Conservation (phyloP, 1,284 basidiomycete species). For the Boletus mariae region DNA sequence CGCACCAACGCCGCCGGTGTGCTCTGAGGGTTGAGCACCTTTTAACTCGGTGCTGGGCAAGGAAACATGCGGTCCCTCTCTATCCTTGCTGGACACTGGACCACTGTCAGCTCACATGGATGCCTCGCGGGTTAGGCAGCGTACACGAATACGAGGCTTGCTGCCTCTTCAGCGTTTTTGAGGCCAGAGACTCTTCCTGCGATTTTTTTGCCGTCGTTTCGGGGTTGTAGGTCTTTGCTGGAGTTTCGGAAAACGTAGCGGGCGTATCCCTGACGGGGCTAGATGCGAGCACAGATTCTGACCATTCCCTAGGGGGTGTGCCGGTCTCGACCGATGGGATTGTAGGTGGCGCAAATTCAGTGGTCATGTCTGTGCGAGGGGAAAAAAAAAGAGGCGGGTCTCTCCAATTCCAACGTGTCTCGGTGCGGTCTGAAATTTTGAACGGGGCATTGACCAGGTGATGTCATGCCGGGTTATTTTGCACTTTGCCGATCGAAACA, state of each 20-base stretch:
- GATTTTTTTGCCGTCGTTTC: neutral
- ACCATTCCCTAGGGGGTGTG: slow-evolving; percentile 20
- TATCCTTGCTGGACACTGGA: slow-evolving; percentile 4
- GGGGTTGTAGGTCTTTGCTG: neutral
- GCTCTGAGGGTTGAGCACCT: slow-evolving; percentile 29
- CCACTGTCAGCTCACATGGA: slow-evolving; percentile 1
- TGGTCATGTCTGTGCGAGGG: slow-evolving; percentile 11
- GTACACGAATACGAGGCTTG: slow-evolving; percentile 10
- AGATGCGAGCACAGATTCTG: slow-evolving; percentile 20
- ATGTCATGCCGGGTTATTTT: slow-evolving; percentile 28
- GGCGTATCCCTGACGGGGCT: slow-evolving; percentile 8
- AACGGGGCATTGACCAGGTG: slow-evolving; percentile 14
- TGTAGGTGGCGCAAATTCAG: slow-evolving; percentile 9
- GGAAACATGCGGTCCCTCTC: slow-evolving; percentile 9
- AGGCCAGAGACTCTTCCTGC: neutral
- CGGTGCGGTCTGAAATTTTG: neutral
- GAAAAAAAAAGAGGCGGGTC: neutral
- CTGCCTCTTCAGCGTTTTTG: neutral
- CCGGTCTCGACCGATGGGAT: slow-evolving; percentile 19
- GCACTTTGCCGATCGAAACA: slow-evolving; percentile 10
- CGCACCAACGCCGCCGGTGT: slow-evolving; percentile 26
- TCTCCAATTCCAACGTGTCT: neutral
- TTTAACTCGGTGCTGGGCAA: slow-evolving; percentile 27
- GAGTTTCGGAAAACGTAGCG: neutral
- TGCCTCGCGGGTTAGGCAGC: neutral